Conservation (phyloP, 805 yeast species). For the Myxozyma neglecta region DNA sequence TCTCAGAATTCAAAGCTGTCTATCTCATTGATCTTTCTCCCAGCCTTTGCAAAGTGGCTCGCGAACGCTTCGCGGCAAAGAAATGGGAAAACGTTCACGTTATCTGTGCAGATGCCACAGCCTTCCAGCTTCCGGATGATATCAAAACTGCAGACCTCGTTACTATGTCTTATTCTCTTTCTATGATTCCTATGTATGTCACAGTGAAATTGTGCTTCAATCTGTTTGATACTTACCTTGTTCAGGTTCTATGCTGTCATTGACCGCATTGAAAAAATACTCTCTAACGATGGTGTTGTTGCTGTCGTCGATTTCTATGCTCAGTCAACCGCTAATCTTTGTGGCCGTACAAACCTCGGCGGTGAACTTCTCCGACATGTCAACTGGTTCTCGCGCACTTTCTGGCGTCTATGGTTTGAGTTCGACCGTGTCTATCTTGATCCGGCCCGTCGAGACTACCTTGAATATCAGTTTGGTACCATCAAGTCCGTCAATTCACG, state of each 20-base stretch:
- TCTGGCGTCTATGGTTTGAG: conserved; percentile 88
- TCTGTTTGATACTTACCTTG: not conserved
- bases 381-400: conserved; percentile 74
- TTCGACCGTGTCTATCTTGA: conserved; percentile 78
- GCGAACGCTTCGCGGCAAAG: conserved; percentile 50
- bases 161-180: conserved; percentile 76
- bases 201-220: not conserved
- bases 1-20: conserved; percentile 62
- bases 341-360: conserved; percentile 74
- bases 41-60: conserved; percentile 72
- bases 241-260: conserved; percentile 57
- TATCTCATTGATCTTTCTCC: conserved; percentile 77
- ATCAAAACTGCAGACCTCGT: conserved; percentile 58
- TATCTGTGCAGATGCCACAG: conserved; percentile 72
- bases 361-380: conserved; percentile 70
- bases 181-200: conserved; percentile 76
- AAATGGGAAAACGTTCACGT: conserved; percentile 65
- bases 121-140: conserved; percentile 52
- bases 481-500: conserved; percentile 68
- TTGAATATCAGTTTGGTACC: conserved; percentile 81
- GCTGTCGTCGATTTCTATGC: conserved; percentile 81
- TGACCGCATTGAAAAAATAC: conserved; percentile 61
- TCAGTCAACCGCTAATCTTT: conserved; percentile 61
- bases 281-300: conserved; percentile 58
- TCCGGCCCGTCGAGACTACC: conserved; percentile 76